These are phyloP conservation scores for Fusarium papillatum DNA, from an alignment of 2,329 filamentous ascomycete genomes.

Conservation along the genomic window DNA sequence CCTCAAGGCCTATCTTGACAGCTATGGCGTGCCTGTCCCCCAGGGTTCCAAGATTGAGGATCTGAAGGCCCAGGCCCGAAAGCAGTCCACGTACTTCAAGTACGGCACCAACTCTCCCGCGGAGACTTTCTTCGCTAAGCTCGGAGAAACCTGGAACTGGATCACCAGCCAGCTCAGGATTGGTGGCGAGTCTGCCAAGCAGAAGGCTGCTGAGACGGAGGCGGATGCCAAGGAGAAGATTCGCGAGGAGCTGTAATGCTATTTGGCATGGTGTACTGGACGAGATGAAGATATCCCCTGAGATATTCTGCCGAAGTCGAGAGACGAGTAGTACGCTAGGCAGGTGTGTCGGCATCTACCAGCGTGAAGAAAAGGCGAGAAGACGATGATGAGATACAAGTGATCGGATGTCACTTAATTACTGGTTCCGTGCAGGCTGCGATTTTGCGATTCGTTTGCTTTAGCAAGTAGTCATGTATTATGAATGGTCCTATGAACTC, in stretches of 20 bases:
- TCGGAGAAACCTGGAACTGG: conserved; percentile 69
- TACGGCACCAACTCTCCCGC: conserved; percentile 79
- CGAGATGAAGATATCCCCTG: neutral
- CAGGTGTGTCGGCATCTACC: neutral
- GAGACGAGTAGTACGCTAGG: neutral
- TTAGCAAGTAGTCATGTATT: conserved; percentile 36
- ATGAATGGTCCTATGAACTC: conserved; percentile 14
- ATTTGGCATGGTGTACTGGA: neutral
- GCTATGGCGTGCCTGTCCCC: conserved; percentile 77
- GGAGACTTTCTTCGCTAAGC: conserved; percentile 75
- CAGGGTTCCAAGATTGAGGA: conserved; percentile 79
- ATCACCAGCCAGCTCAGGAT: conserved; percentile 61
- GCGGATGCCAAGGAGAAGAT: conserved; percentile 50
- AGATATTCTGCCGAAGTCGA: neutral
- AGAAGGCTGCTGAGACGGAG: conserved; percentile 57
- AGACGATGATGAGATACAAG: neutral
- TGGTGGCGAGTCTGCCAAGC: conserved; percentile 62
- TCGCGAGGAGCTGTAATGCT: conserved; percentile 63
- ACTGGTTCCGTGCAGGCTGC: conserved; percentile 1
- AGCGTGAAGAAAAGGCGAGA: conserved; percentile 1
- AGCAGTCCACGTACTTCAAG: conserved; percentile 81
- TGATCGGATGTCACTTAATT: neutral
- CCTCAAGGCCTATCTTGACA: conserved; percentile 84
- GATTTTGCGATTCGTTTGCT: conserved; percentile 22
- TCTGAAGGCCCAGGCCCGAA: conserved; percentile 78